Percentiles rank a stretch among this genome's conserved stretches.
These are phyloP conservation scores for Trichosporon ovoides DNA, from an alignment of 1,284 basidiomycete genomes.

Conservation along the genomic window DNA sequence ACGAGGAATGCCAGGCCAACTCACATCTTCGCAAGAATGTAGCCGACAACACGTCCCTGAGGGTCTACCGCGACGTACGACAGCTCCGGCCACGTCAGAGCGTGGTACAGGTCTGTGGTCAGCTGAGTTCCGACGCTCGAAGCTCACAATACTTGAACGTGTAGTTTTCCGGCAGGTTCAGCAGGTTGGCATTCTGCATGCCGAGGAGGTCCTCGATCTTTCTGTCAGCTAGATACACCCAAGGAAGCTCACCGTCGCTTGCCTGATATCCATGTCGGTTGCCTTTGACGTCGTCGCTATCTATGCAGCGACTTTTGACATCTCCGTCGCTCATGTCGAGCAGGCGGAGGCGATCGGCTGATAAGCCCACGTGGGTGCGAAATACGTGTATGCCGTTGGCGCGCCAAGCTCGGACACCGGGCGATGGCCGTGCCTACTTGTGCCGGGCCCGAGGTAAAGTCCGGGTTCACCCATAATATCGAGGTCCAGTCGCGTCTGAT, in stretches of 20 bases:
- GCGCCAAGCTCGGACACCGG: not conserved
- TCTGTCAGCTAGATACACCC: not conserved
- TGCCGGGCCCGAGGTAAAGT: not conserved
- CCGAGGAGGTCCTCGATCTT: slow-evolving; percentile 64
- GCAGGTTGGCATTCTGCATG: slow-evolving; percentile 87
- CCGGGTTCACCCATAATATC: slow-evolving; percentile 4
- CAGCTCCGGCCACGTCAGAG: slow-evolving; percentile 85
- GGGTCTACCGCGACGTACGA: slow-evolving; percentile 91
- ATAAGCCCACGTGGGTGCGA: not conserved
- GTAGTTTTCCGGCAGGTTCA: slow-evolving; percentile 84
- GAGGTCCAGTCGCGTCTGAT: not conserved
- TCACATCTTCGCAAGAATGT: slow-evolving; percentile 90
- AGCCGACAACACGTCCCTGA: slow-evolving; percentile 84
- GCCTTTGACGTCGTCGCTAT: slow-evolving; percentile 7
- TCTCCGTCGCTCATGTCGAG: not conserved
- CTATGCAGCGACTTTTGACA: not conserved
- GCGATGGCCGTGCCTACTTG: not conserved
- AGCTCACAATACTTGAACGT: slow-evolving; percentile 76
- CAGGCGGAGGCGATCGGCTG: not conserved
- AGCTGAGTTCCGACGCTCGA: not conserved
- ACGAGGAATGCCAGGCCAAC: slow-evolving; percentile 17
- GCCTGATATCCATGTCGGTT: slow-evolving; percentile 51
- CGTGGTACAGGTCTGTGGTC: slow-evolving; percentile 73
- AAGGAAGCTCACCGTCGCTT: slow-evolving; percentile 47
- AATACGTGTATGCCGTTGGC: not conserved